phyloP scores from a whole-genome alignment of 169 alveolate genomes.

The Eimeria tenella region DNA sequence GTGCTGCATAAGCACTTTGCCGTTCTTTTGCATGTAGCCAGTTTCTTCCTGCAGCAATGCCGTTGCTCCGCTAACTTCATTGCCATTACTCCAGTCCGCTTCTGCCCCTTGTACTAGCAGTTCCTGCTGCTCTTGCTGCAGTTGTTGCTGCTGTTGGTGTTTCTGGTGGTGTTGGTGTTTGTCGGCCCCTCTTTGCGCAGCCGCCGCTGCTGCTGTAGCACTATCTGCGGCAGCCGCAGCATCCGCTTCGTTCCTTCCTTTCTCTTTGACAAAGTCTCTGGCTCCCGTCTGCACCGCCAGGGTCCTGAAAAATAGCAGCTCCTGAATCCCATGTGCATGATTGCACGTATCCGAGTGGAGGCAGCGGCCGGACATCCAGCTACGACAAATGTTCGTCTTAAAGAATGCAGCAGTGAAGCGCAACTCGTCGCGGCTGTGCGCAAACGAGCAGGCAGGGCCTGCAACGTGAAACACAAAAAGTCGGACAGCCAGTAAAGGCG shows the following conservation, averaged over 20 bases:
- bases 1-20: background rate
- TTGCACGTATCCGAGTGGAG: slow-evolving; percentile 78
- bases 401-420: slow-evolving; percentile 80
- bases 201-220: no score
- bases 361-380: slow-evolving; percentile 81
- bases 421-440: slow-evolving; percentile 82
- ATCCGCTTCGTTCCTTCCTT: background rate
- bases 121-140: background rate
- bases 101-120: background rate
- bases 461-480: background rate
- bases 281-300: slow-evolving; percentile 4
- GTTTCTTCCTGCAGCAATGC: background rate
- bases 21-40: background rate
- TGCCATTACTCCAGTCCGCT: background rate
- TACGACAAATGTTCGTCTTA: slow-evolving; percentile 81
- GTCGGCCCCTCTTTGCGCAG: no score
- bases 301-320: slow-evolving; percentile 51
- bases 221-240: background rate
- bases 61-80: background rate
- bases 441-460: slow-evolving; percentile 79
- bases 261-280: slow-evolving; percentile 29
- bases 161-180: no score
- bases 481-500: no score
- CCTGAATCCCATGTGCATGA: slow-evolving; percentile 83
- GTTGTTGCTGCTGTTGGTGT: no score